Percentiles rank a stretch among this genome's conserved stretches.
phyloP scores from a whole-genome alignment of 2,329 filamentous ascomycete genomes.

The Nemania serpens region DNA sequence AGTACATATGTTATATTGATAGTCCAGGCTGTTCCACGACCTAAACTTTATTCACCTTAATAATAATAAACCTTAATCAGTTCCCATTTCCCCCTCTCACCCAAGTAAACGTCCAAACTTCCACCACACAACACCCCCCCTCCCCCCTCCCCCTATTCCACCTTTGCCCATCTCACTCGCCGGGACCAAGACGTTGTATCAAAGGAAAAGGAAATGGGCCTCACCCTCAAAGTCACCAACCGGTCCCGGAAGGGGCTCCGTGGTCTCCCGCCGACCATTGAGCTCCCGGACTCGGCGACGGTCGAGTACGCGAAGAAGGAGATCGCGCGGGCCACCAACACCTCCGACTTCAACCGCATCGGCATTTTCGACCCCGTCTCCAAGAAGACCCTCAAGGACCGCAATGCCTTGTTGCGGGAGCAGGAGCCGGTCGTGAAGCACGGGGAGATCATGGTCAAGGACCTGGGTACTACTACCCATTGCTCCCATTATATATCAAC shows the following conservation, averaged over 20 bases:
- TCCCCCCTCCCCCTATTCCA: too few relatives aligned
- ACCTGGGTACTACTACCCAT: slow-evolving; percentile 89
- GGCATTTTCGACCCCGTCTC: slow-evolving; percentile 64
- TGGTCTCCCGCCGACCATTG: slow-evolving; percentile 57
- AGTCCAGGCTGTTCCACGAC: too few relatives aligned
- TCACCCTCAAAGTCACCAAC: slow-evolving; percentile 40
- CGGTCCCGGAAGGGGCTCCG: slow-evolving; percentile 47
- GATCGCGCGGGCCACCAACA: slow-evolving; percentile 56
- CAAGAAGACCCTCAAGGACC: slow-evolving; percentile 67
- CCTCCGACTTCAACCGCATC: slow-evolving; percentile 64
- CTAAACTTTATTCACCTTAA: too few relatives aligned
- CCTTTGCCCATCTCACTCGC: too few relatives aligned
- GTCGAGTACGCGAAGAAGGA: slow-evolving; percentile 64
- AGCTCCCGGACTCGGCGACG: slow-evolving; percentile 56
- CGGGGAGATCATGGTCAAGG: slow-evolving; percentile 80
- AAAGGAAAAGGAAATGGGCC: slow-evolving; percentile 24
- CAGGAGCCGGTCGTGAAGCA: slow-evolving; percentile 53
- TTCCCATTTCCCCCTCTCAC: too few relatives aligned
- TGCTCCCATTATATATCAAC: slow-evolving; percentile 36
- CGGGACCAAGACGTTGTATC: neutral
- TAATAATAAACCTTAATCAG: too few relatives aligned
- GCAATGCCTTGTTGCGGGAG: slow-evolving; percentile 57
- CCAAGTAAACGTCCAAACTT: too few relatives aligned
- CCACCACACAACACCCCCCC: too few relatives aligned
- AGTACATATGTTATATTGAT: too few relatives aligned